phyloP scores from a whole-genome alignment of 352 stramenopile species.

The Aphanomyces euteiches region DNA sequence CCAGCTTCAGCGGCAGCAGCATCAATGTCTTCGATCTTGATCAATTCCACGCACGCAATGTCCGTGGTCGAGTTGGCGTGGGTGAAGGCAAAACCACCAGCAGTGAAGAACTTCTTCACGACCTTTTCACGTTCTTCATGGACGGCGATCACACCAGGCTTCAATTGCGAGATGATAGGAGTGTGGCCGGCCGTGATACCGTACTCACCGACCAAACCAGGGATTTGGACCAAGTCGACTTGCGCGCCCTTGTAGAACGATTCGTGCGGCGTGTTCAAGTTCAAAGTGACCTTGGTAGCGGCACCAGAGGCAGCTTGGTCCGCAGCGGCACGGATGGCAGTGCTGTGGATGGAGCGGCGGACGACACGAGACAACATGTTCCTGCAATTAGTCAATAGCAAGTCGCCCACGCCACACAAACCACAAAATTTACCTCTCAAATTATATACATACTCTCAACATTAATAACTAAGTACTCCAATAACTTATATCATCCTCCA shows the following conservation, averaged over 20 bases:
- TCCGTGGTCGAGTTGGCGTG: slow-evolving; percentile 95
- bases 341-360: slow-evolving; percentile 57
- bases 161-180: slow-evolving; percentile 95
- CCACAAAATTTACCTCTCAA: slow-evolving; percentile 16
- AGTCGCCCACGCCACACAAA: slow-evolving; percentile 23
- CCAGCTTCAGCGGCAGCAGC: slow-evolving; percentile 76
- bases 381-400: slow-evolving; percentile 30
- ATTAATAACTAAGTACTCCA: background rate
- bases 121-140: slow-evolving; percentile 80
- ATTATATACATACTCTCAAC: slow-evolving; percentile 12
- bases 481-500: background rate
- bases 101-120: slow-evolving; percentile 97
- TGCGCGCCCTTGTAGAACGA: slow-evolving; percentile 74
- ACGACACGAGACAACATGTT: slow-evolving; percentile 33
- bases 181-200: slow-evolving; percentile 96
- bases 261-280: slow-evolving; percentile 78
- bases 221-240: slow-evolving; percentile 93
- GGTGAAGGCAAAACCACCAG: slow-evolving; percentile 95
- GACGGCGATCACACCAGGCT: slow-evolving; percentile 92
- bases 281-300: slow-evolving; percentile 80
- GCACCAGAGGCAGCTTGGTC: slow-evolving; percentile 43
- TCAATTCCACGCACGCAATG: slow-evolving; percentile 95
- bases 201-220: slow-evolving; percentile 94
- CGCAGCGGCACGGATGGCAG: slow-evolving; percentile 51
- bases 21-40: slow-evolving; percentile 97